phyloP scores from a whole-genome alignment of 768 basidiomycete species.

The Kwoniella newhampshirensis region DNA sequence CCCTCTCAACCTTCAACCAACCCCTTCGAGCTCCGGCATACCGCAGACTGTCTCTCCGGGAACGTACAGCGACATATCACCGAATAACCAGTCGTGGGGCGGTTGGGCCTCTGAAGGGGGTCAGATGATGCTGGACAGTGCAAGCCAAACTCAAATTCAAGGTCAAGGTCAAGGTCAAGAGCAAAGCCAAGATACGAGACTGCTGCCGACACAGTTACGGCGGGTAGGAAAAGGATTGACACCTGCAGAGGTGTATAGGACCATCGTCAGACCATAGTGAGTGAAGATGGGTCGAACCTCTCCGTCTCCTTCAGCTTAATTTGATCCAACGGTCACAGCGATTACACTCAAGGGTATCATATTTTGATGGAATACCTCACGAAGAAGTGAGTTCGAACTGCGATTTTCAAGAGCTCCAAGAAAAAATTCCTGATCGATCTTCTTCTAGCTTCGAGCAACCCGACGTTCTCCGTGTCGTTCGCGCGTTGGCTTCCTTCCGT shows the following conservation, averaged over 20 bases:
- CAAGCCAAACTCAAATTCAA: constrained; percentile 1
- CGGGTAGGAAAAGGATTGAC: constrained; percentile 25
- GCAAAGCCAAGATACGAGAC: neutral
- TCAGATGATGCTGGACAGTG: too few relatives aligned
- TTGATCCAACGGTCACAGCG: constrained; percentile 51
- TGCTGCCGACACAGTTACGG: constrained; percentile 1
- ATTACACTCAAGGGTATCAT: constrained; percentile 95
- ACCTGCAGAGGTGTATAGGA: constrained; percentile 62
- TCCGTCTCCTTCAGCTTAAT: neutral
- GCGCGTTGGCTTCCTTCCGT: constrained; percentile 88
- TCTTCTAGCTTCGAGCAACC: constrained; percentile 85
- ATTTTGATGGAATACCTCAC: constrained; percentile 92
- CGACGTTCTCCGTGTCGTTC: constrained; percentile 89
- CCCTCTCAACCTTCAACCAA: constrained; percentile 7
- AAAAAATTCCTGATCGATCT: neutral
- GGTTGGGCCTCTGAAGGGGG: too few relatives aligned
- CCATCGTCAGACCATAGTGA: constrained; percentile 68
- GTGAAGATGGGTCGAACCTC: too few relatives aligned
- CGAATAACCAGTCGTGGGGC: constrained; percentile 12
- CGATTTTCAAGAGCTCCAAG: neutral
- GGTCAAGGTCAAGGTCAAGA: constrained; percentile 6
- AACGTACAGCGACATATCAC: constrained; percentile 14
- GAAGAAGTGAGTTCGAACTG: constrained; percentile 57
- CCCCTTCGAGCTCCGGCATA: constrained; percentile 11
- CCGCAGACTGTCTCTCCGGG: constrained; percentile 11